Percentiles rank a stretch among this genome's conserved stretches.
These are phyloP conservation scores for Microglena sp. DNA, from an alignment of 139 green algal species.

Conservation along the genomic window DNA sequence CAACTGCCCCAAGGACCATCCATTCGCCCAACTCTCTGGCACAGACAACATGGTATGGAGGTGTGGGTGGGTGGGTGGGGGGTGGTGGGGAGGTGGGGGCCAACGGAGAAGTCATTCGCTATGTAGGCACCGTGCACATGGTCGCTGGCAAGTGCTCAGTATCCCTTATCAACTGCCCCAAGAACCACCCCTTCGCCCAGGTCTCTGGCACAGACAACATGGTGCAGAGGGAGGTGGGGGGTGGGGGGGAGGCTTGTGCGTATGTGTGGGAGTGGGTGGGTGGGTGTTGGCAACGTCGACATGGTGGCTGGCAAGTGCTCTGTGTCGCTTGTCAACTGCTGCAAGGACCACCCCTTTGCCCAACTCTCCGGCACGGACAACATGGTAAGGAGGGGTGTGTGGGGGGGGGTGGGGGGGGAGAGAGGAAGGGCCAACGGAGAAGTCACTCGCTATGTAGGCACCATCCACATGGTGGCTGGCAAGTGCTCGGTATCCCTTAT, in stretches of 20 bases:
- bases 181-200: slow-evolving; percentile 73
- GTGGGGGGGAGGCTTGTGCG: too few species aligned
- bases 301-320: slow-evolving; percentile 45
- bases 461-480: slow-evolving; percentile 59
- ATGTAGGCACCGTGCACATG: slow-evolving; percentile 82
- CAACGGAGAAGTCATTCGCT: slow-evolving; percentile 70
- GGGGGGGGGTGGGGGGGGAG: too few species aligned
- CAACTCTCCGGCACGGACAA: slow-evolving; percentile 82
- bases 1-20: slow-evolving; percentile 32
- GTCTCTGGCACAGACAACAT: slow-evolving; percentile 87
- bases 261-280: too few species aligned
- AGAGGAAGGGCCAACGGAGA: slow-evolving; percentile 54
- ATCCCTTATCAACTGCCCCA: slow-evolving; percentile 4
- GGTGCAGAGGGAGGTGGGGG: too few species aligned
- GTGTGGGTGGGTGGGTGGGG: too few species aligned
- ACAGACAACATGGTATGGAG: slow-evolving; percentile 85
- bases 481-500: slow-evolving; percentile 29
- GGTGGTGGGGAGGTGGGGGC: slow-evolving; percentile 64
- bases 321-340: too few species aligned
- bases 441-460: slow-evolving; percentile 84
- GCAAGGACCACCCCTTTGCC: slow-evolving; percentile 72
- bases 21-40: slow-evolving; percentile 78
- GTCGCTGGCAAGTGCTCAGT: slow-evolving; percentile 43
- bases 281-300: too few species aligned
- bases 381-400: too few species aligned